Conservation (phyloP, 306 rosid genomes). For the Prunus dulcis region DNA sequence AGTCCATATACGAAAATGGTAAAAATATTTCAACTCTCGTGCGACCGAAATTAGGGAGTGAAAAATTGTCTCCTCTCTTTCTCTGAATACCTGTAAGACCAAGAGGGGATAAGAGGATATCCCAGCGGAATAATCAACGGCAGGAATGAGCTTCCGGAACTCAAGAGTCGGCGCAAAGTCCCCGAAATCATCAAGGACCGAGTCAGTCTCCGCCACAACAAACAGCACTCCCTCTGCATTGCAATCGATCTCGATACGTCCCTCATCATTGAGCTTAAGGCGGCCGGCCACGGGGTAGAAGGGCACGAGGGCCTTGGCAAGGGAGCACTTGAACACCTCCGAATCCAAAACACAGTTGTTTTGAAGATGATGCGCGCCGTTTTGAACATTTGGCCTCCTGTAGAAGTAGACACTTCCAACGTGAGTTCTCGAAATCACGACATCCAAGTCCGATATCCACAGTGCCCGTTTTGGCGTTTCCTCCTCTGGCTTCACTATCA, state of each 20-base stretch:
- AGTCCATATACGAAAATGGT: too few species aligned
- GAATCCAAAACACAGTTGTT: constrained; percentile 43
- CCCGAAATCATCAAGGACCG: constrained; percentile 59
- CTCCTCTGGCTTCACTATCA: constrained; percentile 64
- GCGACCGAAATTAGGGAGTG: too few species aligned
- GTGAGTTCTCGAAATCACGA: constrained; percentile 70
- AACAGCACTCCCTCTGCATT: constrained; percentile 73
- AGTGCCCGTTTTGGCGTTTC: constrained; percentile 45
- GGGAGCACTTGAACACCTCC: constrained; percentile 43
- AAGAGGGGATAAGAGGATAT: constrained; percentile 59
- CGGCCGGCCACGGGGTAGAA: constrained; percentile 90
- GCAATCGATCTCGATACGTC: constrained; percentile 78
- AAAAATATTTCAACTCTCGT: too few species aligned
- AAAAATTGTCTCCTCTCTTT: too few species aligned
- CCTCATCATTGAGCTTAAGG: constrained; percentile 58
- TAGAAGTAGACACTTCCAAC: constrained; percentile 66
- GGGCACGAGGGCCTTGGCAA: constrained; percentile 62
- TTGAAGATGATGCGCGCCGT: constrained; percentile 2
- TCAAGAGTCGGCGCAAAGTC: constrained; percentile 75
- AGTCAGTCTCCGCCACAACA: constrained; percentile 59
- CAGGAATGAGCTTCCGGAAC: constrained; percentile 72
- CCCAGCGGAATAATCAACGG: constrained; percentile 64
- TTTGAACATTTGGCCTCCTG: constrained; percentile 23
- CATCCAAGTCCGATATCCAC: constrained; percentile 80
- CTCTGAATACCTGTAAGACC: constrained; percentile 10